Conservation (phyloP, 2,329 filamentous ascomycete species). For the Fusarium brachygibbosum region DNA sequence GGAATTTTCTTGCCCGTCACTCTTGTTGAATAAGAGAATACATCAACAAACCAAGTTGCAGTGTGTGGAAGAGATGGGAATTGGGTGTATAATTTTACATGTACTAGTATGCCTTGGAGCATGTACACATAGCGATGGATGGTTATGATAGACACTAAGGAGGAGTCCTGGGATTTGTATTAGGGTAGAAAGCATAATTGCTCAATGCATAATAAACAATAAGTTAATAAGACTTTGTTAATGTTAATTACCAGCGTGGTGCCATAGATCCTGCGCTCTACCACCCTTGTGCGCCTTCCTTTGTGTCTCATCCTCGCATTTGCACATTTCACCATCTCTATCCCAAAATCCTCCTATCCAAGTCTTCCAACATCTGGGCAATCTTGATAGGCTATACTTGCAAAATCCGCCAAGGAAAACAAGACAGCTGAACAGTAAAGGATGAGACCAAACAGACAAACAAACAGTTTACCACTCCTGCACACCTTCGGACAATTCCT, state of each 20-base stretch:
- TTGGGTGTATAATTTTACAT: background rate
- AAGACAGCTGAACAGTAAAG: background rate
- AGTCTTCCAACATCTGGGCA: background rate
- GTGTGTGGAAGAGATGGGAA: background rate
- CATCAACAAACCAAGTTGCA: background rate
- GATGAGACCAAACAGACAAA: background rate
- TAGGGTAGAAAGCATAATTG: background rate
- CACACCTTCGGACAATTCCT: background rate
- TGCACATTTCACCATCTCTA: too few species aligned
- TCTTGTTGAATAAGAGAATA: constrained; percentile 13
- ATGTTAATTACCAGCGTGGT: too few species aligned
- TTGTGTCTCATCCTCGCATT: background rate
- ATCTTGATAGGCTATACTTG: background rate
- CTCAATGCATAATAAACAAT: background rate
- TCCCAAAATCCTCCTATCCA: too few species aligned
- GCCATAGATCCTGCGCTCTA: too few species aligned
- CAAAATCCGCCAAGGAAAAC: background rate
- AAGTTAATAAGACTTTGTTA: too few species aligned
- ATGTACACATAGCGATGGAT: background rate
- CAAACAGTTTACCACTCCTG: background rate
- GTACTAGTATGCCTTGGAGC: background rate
- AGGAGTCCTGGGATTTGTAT: background rate
- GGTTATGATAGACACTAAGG: background rate
- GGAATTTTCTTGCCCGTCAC: constrained; percentile 26
- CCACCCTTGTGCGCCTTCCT: too few species aligned